Evolutionary conservation across 441 rosid genomes (phyloP).

Genomic region (Populus tomentosa): DNA sequence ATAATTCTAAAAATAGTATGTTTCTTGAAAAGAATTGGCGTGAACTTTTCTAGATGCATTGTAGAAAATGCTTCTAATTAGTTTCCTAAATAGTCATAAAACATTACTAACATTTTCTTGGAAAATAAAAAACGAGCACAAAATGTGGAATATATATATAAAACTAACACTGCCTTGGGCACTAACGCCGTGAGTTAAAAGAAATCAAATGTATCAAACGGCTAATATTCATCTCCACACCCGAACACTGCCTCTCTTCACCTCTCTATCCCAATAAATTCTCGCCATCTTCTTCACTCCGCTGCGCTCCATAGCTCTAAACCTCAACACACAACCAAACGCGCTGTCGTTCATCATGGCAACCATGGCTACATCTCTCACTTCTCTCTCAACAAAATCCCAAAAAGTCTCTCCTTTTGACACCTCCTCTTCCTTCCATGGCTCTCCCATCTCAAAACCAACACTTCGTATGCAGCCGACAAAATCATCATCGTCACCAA

Average conservation of each 20-base stretch:
- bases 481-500: conserved; percentile 10
- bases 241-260: neutral
- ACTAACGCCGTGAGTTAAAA: neutral
- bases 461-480: neutral
- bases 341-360: conserved; percentile 8
- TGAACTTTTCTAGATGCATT: neutral
- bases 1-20: neutral
- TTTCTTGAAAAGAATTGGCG: too few relatives aligned
- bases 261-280: neutral
- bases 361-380: conserved; percentile 23
- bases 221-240: neutral
- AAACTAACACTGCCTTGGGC: neutral
- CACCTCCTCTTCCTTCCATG: neutral
- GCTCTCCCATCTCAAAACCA: too few relatives aligned
- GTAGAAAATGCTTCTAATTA: neutral
- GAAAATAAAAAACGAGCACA: neutral
- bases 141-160: neutral
- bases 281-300: neutral
- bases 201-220: neutral
- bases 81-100: neutral
- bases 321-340: neutral
- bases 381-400: conserved; percentile 1
- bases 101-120: neutral
- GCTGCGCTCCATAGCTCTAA: neutral
- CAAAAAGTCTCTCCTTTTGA: neutral